Evolutionary conservation across 2,329 filamentous ascomycete genomes (phyloP), one percentile per base, ranked within the genome.

Genomic region (Verticillium alfalfae): DNA sequence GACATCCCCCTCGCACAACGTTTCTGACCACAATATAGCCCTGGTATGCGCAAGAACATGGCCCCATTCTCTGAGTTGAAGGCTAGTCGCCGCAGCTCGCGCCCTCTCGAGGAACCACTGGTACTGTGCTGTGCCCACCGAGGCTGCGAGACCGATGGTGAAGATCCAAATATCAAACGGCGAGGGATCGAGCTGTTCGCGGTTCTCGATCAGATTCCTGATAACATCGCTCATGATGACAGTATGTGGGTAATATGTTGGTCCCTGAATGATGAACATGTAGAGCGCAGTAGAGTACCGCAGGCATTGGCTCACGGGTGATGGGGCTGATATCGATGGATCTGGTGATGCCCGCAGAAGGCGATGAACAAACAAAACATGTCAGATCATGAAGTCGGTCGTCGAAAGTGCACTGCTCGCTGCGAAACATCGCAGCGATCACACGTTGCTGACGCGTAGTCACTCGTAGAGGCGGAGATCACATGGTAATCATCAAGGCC

Each of bases 191-290:
- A 72, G 37, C 0, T 22, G 15, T 13, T 68, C 63, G 5, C 81
- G 68, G 34, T 75, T 64, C 1, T 62, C 36, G 26, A 68, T 70
- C 15, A 81, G 69, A 22, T 67, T 71, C 2, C 61, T 34, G 13
- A 78, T 64, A 1, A 80, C 70, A 0, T 64, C 69, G 56, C 73
- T 72, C 4, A 74, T 62, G 12, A 84, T 71, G 10, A 71, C 73
- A 0, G 71, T 73, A 63, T 85, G 83, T 1, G 82, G 80, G 63
- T 82, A 86, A 65, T 85, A 86, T 9, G 82, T 84, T 34, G 82
- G 78, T 0, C 83, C 83, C 12, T 85, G 83, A 0, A 81, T 72
- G 49, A 76, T 75, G 18, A 86, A 76, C 78, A 85, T 81, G 70
- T 83, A 84, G 0, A 84, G 73, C 0, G 78, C 68, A 1, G 78